phyloP scores from a whole-genome alignment of 495 filamentous ascomycete species.

The Corynascus novoguineensis region DNA sequence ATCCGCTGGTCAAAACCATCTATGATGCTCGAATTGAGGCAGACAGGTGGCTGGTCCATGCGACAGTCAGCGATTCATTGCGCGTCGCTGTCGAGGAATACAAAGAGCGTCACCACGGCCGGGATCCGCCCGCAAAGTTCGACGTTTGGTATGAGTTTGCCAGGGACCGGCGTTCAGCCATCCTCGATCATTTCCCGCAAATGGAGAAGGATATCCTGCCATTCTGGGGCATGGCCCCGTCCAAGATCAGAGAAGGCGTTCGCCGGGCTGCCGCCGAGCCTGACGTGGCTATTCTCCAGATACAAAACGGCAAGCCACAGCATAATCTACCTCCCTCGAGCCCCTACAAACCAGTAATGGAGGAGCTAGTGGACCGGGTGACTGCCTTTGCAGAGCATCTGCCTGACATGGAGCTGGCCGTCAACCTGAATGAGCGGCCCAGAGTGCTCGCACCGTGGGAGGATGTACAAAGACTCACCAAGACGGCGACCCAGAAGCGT shows the following conservation, averaged over 20 bases:
- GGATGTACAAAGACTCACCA: slow-evolving; percentile 40
- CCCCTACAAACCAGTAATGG: slow-evolving; percentile 51
- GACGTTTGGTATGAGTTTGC: slow-evolving; percentile 74
- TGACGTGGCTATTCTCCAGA: slow-evolving; percentile 34
- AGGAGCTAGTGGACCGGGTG: slow-evolving; percentile 61
- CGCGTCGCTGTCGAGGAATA: slow-evolving; percentile 55
- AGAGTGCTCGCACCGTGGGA: slow-evolving; percentile 67
- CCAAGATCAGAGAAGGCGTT: slow-evolving; percentile 48
- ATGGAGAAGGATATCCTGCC: slow-evolving; percentile 65
- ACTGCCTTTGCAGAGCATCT: slow-evolving; percentile 62
- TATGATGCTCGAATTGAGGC: slow-evolving; percentile 45
- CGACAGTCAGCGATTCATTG: slow-evolving; percentile 48
- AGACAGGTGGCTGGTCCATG: slow-evolving; percentile 38
- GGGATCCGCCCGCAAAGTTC: slow-evolving; percentile 58
- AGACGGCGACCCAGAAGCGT: slow-evolving; percentile 29
- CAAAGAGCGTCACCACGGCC: slow-evolving; percentile 47
- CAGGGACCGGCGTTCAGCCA: slow-evolving; percentile 51
- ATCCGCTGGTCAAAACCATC: slow-evolving; percentile 52
- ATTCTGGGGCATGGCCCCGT: slow-evolving; percentile 64
- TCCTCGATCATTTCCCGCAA: slow-evolving; percentile 72
- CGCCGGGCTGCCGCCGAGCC: slow-evolving; percentile 34
- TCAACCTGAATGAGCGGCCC: slow-evolving; percentile 77
- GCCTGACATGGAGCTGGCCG: slow-evolving; percentile 73
- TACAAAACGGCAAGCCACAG: slow-evolving; percentile 47
- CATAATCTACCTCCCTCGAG: slow-evolving; percentile 38